These are phyloP conservation scores for Ustulina deusta DNA, from an alignment of 2,329 filamentous ascomycete genomes.

Conservation along the genomic window DNA sequence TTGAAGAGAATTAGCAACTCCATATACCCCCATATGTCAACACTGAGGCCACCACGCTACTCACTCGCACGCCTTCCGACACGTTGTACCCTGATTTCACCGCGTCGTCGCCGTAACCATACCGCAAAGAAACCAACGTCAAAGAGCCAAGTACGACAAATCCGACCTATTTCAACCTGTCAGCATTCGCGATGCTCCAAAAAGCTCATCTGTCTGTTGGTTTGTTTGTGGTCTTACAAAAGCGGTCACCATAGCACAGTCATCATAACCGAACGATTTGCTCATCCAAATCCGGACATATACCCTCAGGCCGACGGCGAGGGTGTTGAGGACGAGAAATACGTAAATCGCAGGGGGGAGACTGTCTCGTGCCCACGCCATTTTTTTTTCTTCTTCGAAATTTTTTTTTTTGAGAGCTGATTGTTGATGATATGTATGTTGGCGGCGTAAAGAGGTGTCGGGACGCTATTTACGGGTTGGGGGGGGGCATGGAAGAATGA, in stretches of 20 bases:
- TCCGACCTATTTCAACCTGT: slow-evolving; percentile 28
- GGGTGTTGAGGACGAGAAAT: slow-evolving; percentile 37
- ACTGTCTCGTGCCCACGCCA: slow-evolving; percentile 43
- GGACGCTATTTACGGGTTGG: too few species aligned
- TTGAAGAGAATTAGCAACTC: slow-evolving; percentile 20
- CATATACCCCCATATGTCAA: neutral
- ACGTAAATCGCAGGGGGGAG: slow-evolving; percentile 40
- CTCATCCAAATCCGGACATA: slow-evolving; percentile 39
- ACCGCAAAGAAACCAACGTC: slow-evolving; percentile 33
- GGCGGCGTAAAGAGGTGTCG: slow-evolving; percentile 11
- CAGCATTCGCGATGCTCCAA: slow-evolving; percentile 8
- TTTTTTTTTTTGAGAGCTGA: too few species aligned
- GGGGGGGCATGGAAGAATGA: slow-evolving; percentile 29
- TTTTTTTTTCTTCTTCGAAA: slow-evolving; percentile 21
- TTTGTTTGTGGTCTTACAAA: slow-evolving; percentile 32
- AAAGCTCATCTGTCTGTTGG: neutral
- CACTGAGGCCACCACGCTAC: slow-evolving; percentile 4
- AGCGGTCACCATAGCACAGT: slow-evolving; percentile 38
- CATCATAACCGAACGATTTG: slow-evolving; percentile 42
- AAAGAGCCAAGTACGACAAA: slow-evolving; percentile 37
- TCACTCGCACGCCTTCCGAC: slow-evolving; percentile 32
- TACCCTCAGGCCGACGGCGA: slow-evolving; percentile 38
- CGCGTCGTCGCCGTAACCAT: slow-evolving; percentile 34
- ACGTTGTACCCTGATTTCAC: slow-evolving; percentile 24
- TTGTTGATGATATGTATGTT: slow-evolving; percentile 26